These are phyloP conservation scores for Fragilaria crotonensis DNA, from an alignment of 108 stramenopile species.

Conservation along the genomic window DNA sequence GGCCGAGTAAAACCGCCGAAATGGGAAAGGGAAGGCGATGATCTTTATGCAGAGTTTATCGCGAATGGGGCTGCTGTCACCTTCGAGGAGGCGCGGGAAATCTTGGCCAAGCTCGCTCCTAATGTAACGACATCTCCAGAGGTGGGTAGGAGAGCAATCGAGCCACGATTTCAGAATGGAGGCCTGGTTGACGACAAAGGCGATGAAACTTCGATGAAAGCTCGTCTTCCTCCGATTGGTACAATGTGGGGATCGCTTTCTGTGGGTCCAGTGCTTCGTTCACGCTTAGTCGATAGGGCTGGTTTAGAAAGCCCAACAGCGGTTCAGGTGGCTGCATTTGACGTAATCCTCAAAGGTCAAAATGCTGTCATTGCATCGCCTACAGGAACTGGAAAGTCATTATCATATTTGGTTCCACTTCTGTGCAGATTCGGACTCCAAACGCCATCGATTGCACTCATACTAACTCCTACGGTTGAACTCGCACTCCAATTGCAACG, in stretches of 20 bases:
- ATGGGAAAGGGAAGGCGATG: conserved; percentile 76
- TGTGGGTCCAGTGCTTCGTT: conserved; percentile 48
- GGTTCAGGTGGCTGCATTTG: conserved; percentile 45
- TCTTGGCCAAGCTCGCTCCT: not conserved
- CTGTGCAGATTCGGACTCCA: conserved; percentile 27
- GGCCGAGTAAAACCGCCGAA: conserved; percentile 25
- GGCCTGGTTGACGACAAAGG: conserved; percentile 1
- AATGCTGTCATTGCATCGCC: conserved; percentile 66
- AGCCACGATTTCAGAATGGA: conserved; percentile 2
- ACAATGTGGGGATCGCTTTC: conserved; percentile 53
- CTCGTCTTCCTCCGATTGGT: not conserved
- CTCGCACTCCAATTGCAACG: conserved; percentile 57
- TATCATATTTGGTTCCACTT: conserved; percentile 65
- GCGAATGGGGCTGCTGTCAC: conserved; percentile 2
- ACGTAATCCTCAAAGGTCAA: conserved; percentile 24
- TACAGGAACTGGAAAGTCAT: conserved; percentile 65
- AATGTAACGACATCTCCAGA: not conserved
- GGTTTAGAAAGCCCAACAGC: conserved; percentile 40
- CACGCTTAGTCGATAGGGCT: conserved; percentile 19
- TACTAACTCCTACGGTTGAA: conserved; percentile 65
- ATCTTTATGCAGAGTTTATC: conserved; percentile 38
- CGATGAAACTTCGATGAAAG: not conserved
- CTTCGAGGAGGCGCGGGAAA: not conserved
- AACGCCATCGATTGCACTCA: conserved; percentile 24
- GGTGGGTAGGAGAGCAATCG: not conserved